Evolutionary conservation across 1,139 yeast genomes (phyloP), one percentile per base, ranked within the genome.

Genomic region (Lodderomyces elongisporus): DNA sequence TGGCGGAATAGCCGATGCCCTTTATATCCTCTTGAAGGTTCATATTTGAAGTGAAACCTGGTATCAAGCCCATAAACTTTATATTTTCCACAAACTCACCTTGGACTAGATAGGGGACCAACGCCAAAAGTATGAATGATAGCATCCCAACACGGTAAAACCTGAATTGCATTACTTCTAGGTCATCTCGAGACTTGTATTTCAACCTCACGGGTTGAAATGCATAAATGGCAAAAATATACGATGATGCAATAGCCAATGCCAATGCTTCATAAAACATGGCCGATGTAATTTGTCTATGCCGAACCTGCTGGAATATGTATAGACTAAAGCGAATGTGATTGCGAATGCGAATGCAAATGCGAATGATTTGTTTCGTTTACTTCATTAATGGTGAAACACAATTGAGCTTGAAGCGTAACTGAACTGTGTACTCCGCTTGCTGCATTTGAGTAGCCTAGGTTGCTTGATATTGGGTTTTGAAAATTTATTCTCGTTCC

Each of bases 131-230:
- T 9, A 48, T 45, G 17, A 56, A 35, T 31, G 71, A 56, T 29
- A 72, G 54, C 3, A 52, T 33, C 2, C 51, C 37, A 13, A 72
- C 58, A 18, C 78, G 58, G 12, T 37, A 41, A 20, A 64, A 45
- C 18, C 78, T 57, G 35, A 68, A 63, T 9, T 40, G 35, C 4
- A 67, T 52, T 17, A 69, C 68, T 1, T 14, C 40, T 0, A 71
- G 68, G 35, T 77, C 74, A 52, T 80, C 68, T 34, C 84, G 52
- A 30, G 59, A 60, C 27, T 44, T 48, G 4, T 48, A 49, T 4
- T 32, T 48, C 21, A 53, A 31, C 3, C 32, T 15, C 3, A 27
- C 38, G 1, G 74, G 73, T 17, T 47, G 54, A 4, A 38, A 37
- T 26, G 54, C 34, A 41, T 64, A 61, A 10, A 74, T 56, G 10